phyloP scores from a whole-genome alignment of 1,139 yeast species.

The Taiozyma sp. region DNA sequence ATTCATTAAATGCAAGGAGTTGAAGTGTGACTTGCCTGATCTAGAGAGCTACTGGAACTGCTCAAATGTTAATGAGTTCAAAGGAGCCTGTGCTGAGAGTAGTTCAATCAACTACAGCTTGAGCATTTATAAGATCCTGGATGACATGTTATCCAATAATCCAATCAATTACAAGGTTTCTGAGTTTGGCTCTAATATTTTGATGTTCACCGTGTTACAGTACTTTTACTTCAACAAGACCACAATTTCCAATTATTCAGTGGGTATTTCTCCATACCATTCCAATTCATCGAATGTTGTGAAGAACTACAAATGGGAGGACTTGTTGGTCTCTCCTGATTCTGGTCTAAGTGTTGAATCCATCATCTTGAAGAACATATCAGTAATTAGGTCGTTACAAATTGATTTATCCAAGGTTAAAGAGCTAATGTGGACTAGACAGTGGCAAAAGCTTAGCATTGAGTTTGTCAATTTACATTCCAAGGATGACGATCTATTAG shows the following conservation, averaged over 20 bases:
- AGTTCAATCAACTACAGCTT: slow-evolving; percentile 20
- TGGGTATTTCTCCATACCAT: slow-evolving; percentile 23
- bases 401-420: slow-evolving; percentile 21
- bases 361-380: slow-evolving; percentile 18
- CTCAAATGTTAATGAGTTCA: slow-evolving; percentile 21
- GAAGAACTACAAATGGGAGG: slow-evolving; percentile 27
- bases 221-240: slow-evolving; percentile 20
- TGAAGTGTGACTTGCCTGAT: slow-evolving; percentile 34
- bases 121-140: slow-evolving; percentile 18
- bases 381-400: slow-evolving; percentile 20
- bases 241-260: slow-evolving; percentile 17
- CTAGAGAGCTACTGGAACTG: slow-evolving; percentile 30
- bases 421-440: slow-evolving; percentile 19
- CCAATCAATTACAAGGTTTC: slow-evolving; percentile 23
- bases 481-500: slow-evolving; percentile 22
- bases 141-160: slow-evolving; percentile 21
- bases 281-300: slow-evolving; percentile 22
- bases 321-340: slow-evolving; percentile 19
- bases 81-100: slow-evolving; percentile 22
- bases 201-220: slow-evolving; percentile 36
- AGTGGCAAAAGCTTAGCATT: slow-evolving; percentile 16
- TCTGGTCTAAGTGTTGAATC: slow-evolving; percentile 18
- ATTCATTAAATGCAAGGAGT: slow-evolving; percentile 32
- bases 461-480: slow-evolving; percentile 15
- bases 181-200: slow-evolving; percentile 35